Evolutionary conservation across 495 filamentous ascomycete genomes (phyloP).

Genomic region (Aspergillus baeticus): DNA sequence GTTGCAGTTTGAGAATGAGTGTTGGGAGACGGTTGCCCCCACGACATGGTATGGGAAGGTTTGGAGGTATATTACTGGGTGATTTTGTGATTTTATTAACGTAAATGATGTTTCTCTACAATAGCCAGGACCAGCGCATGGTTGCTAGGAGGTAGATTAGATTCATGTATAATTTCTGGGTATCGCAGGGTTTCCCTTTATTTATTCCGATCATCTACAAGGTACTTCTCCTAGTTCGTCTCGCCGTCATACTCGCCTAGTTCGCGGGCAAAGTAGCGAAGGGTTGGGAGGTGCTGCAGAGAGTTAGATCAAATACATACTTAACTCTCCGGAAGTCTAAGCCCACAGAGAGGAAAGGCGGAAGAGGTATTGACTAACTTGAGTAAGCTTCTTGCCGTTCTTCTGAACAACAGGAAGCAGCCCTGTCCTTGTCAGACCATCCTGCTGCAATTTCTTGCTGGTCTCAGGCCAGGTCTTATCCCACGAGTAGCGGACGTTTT

Average conservation of each 20-base stretch:
- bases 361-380: no score
- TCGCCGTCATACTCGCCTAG: slow-evolving; percentile 39
- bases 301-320: slow-evolving; percentile 3
- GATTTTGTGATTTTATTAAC: no score
- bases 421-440: slow-evolving; percentile 31
- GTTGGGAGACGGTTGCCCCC: no score
- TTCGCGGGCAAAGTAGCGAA: slow-evolving; percentile 39
- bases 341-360: neutral
- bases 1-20: slow-evolving; percentile 13
- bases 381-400: slow-evolving; percentile 35
- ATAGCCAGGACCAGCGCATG: no score
- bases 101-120: no score
- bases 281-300: slow-evolving; percentile 38
- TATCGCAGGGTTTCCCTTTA: no score
- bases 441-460: slow-evolving; percentile 30
- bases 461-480: slow-evolving; percentile 35
- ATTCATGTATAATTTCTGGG: no score
- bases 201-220: no score
- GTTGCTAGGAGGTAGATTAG: no score
- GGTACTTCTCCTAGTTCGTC: slow-evolving; percentile 40
- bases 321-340: no score
- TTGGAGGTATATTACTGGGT: no score
- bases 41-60: no score
- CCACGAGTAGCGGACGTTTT: slow-evolving; percentile 38
- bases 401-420: slow-evolving; percentile 41